Evolutionary conservation across 495 filamentous ascomycete genomes (phyloP), one percentile per base, ranked within the genome.

Genomic region (Penicillium paxilli): DNA sequence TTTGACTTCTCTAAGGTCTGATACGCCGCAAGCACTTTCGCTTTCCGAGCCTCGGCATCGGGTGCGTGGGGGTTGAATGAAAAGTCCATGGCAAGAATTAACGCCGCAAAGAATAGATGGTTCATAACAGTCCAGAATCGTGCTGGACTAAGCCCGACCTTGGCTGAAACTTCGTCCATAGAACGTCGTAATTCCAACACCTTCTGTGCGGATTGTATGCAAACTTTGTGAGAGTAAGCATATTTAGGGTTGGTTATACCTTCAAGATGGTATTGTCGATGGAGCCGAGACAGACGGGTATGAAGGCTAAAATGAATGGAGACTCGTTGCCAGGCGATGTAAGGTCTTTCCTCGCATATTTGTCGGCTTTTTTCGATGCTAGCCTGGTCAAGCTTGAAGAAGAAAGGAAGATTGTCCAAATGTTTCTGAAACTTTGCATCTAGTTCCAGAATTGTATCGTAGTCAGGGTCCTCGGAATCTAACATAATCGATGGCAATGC

Each of bases 261-360:
- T 42, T 65, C 59, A 0, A 68, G 52, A 21, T 71, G 68, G 26
- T 57, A 71, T 3, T 53, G 63, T n/a, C 65, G 52, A 41, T 71
- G 68, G 28, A 71, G 57, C 8, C 62, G 59, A 48, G 63, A 71
- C 10, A 71, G 49, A 17, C 68, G 65, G 1, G 54, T 59, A 24
- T 68, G 54, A 7, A 67, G 33, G 33, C 57, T 47, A 47, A 71
- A 59, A 44, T 71, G 61, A 10, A 60, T 11, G 24, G 16, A 40
- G 22, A 59, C 52, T 8, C 68, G 51, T 16, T 67, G 59, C 49
- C 54, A 63, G 22, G 62, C 47, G 28, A 71, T 58, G 30, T 63
- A 65, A 0, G 68, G 68, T 22, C 57, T 53, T 4, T 71, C 54
- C 20, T 46, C 47, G 38, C 55, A 62, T 14, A 64, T 62, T 12